A percentile compares a stretch with the other conserved stretches of the same genome.
Conservation (phyloP, 768 basidiomycete species). For the Megacollybia marginata region DNA sequence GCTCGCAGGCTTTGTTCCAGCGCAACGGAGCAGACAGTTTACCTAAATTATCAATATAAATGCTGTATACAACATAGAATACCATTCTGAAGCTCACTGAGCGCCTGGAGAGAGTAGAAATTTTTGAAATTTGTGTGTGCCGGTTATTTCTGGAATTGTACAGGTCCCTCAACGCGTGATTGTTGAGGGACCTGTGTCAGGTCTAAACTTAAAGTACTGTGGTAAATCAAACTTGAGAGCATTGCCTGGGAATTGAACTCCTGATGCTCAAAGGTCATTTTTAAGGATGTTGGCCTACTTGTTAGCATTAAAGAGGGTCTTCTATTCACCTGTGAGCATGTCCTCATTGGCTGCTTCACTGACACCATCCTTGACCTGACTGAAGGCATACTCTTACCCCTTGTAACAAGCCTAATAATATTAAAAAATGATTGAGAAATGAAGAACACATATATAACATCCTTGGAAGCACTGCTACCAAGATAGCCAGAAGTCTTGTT, state of each 20-base stretch:
- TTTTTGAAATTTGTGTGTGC: too few species aligned
- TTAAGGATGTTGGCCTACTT: background rate
- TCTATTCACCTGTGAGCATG: constrained; percentile 12
- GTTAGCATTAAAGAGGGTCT: constrained; percentile 1
- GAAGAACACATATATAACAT: background rate
- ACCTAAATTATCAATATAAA: too few species aligned
- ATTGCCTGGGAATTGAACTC: background rate
- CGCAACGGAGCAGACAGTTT: too few species aligned
- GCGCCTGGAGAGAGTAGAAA: too few species aligned
- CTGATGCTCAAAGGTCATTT: background rate
- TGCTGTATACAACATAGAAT: too few species aligned
- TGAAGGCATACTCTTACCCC: constrained; percentile 14
- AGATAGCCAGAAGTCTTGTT: background rate
- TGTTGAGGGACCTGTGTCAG: too few species aligned
- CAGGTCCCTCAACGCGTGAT: too few species aligned
- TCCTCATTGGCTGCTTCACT: constrained; percentile 8
- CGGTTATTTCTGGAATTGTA: too few species aligned
- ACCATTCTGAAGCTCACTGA: too few species aligned
- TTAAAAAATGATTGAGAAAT: background rate
- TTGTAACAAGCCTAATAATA: constrained; percentile 7
- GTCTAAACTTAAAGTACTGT: too few species aligned
- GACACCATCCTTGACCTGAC: constrained; percentile 7
- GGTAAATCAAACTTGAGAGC: background rate
- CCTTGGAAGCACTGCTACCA: background rate
- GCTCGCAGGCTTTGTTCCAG: too few species aligned